These are phyloP conservation scores for Phoenix dactylifera DNA, from an alignment of 176 grass and related monocot genomes.

Conservation along the genomic window DNA sequence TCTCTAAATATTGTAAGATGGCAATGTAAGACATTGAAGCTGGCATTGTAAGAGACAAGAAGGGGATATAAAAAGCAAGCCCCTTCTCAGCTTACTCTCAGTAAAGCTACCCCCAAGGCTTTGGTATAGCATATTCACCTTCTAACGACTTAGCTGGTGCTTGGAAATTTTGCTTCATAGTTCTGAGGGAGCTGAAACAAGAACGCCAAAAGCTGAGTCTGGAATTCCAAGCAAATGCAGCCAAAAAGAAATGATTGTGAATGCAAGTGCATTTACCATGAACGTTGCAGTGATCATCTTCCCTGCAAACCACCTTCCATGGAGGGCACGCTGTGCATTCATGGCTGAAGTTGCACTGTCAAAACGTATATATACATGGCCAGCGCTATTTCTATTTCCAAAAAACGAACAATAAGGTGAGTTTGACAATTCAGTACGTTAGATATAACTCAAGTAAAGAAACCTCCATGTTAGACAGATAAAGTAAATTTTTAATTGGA, in stretches of 20 bases:
- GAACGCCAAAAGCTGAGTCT: not conserved
- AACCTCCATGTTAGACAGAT: too few species aligned
- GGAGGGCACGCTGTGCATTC: slow-evolving; percentile 68
- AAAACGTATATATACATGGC: slow-evolving; percentile 79
- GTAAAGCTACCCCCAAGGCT: too few species aligned
- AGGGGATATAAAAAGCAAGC: too few species aligned
- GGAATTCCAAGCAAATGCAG: not conserved
- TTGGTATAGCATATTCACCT: too few species aligned
- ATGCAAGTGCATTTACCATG: slow-evolving; percentile 40
- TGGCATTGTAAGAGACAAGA: too few species aligned
- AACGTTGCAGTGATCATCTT: slow-evolving; percentile 98
- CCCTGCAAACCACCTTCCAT: slow-evolving; percentile 99
- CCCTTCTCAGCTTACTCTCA: too few species aligned
- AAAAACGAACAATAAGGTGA: not conserved
- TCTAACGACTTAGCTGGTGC: slow-evolving; percentile 2
- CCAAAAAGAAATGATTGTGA: not conserved
- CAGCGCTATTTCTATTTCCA: slow-evolving; percentile 53
- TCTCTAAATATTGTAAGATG: too few species aligned
- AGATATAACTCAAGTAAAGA: too few species aligned
- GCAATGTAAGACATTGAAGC: too few species aligned
- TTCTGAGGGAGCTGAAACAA: slow-evolving; percentile 43
- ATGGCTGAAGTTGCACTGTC: slow-evolving; percentile 60
- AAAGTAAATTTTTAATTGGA: too few species aligned
- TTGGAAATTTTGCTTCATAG: slow-evolving; percentile 70
- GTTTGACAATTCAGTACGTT: too few species aligned